Conservation (phyloP, 306 rosid genomes). For the Cucumis hystrix region DNA sequence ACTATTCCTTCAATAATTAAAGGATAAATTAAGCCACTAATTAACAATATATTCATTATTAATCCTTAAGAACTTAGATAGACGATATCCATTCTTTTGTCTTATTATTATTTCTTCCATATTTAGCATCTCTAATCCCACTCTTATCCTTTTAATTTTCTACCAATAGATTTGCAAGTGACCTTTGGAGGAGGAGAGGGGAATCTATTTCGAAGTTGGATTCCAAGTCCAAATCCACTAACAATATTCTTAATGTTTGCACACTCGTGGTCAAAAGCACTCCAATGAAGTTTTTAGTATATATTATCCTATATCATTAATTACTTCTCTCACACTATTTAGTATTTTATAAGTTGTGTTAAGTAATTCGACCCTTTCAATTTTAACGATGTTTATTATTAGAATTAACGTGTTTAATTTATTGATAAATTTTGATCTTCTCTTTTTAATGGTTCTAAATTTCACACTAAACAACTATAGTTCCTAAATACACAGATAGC, state of each 20-base stretch:
- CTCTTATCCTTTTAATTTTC: background rate
- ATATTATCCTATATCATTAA: background rate
- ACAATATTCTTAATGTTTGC: background rate
- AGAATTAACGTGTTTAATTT: too few relatives aligned
- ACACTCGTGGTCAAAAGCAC: background rate
- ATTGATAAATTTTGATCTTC: too few relatives aligned
- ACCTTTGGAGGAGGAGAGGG: background rate
- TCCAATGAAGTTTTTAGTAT: background rate
- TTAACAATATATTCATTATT: background rate
- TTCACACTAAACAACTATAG: too few relatives aligned
- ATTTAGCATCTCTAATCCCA: background rate
- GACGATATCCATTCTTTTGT: background rate
- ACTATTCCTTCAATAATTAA: background rate
- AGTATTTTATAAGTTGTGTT: too few relatives aligned
- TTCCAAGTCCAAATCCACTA: background rate
- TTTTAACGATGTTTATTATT: too few relatives aligned
- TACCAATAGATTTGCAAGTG: background rate
- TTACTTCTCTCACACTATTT: too few relatives aligned
- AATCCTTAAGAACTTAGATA: background rate
- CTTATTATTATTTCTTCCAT: background rate
- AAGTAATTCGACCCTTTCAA: too few relatives aligned
- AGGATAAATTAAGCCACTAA: background rate
- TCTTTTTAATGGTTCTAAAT: too few relatives aligned
- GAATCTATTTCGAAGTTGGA: background rate
- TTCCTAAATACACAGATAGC: too few relatives aligned